These are phyloP conservation scores for Xylariaceae sp. DNA, from an alignment of 2,329 filamentous ascomycete genomes.

Conservation along the genomic window DNA sequence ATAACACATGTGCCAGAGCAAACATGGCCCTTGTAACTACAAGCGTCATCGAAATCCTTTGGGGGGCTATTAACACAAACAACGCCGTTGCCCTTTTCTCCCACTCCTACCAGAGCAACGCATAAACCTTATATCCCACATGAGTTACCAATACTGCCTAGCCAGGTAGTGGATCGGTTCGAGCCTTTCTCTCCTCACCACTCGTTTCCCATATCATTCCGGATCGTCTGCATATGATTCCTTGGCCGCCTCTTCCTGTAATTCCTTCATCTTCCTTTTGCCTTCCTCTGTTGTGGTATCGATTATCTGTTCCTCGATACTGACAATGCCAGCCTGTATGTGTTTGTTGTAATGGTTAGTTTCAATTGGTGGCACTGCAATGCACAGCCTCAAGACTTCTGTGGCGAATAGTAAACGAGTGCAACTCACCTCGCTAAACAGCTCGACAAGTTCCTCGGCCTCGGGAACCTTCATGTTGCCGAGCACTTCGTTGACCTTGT, in stretches of 20 bases:
- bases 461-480: constrained; percentile 85
- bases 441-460: constrained; percentile 76
- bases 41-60: too few relatives aligned
- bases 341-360: constrained; percentile 21
- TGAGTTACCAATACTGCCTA: too few relatives aligned
- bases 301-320: constrained; percentile 87
- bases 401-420: not conserved
- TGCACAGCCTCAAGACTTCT: too few relatives aligned
- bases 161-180: not conserved
- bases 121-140: too few relatives aligned
- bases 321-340: constrained; percentile 71
- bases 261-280: constrained; percentile 67
- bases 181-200: not conserved
- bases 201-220: constrained; percentile 29
- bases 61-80: too few relatives aligned
- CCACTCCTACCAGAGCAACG: too few relatives aligned
- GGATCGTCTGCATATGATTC: constrained; percentile 36
- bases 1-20: too few relatives aligned
- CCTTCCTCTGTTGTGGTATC: constrained; percentile 91
- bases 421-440: constrained; percentile 64
- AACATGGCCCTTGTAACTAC: too few relatives aligned
- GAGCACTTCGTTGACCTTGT: constrained; percentile 81
- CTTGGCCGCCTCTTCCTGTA: constrained; percentile 54
- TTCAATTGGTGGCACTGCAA: too few relatives aligned
- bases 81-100: too few relatives aligned